A percentile compares a stretch with the other conserved stretches of the same genome.
phyloP scores from a whole-genome alignment of 768 basidiomycete species.

The Chiua virens region DNA sequence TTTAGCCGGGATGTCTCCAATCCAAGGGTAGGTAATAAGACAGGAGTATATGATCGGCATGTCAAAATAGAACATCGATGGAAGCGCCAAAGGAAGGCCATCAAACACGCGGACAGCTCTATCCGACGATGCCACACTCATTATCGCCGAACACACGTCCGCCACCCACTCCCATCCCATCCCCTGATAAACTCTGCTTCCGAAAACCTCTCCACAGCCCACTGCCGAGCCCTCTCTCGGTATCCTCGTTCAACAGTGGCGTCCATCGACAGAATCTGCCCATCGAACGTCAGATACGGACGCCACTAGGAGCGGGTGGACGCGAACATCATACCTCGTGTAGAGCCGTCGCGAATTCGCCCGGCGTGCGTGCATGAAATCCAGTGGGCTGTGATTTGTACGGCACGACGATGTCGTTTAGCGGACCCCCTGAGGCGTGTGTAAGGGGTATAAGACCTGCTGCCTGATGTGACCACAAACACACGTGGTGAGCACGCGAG shows the following conservation, averaged over 20 bases:
- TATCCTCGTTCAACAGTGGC: constrained; percentile 56
- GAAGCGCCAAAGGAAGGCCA: too few species aligned
- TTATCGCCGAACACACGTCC: constrained; percentile 23
- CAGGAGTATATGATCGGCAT: too few species aligned
- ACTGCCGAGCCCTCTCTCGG: constrained; percentile 64
- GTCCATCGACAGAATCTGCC: constrained; percentile 49
- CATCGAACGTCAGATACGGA: constrained; percentile 5
- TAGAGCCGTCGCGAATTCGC: constrained; percentile 66
- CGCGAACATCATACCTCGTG: constrained; percentile 42
- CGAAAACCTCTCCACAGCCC: constrained; percentile 75
- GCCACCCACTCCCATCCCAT: constrained; percentile 71
- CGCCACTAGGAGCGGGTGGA: constrained; percentile 2
- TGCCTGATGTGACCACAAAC: constrained; percentile 55
- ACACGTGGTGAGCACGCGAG: constrained; percentile 15
- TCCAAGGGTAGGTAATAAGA: too few species aligned
- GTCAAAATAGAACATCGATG: too few species aligned
- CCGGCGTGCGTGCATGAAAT: constrained; percentile 71
- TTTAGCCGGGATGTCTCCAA: too few species aligned
- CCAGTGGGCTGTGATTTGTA: constrained; percentile 73
- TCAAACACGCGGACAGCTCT: too few species aligned
- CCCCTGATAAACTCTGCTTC: constrained; percentile 74
- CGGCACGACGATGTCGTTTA: constrained; percentile 89
- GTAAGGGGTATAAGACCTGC: constrained; percentile 91
- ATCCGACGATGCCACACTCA: too few species aligned
- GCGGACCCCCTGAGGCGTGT: constrained; percentile 90